Evolutionary conservation across 2,329 filamentous ascomycete species (phyloP), one percentile per base, ranked within the genome.

Genomic region (Botryosphaeria dothidea): DNA sequence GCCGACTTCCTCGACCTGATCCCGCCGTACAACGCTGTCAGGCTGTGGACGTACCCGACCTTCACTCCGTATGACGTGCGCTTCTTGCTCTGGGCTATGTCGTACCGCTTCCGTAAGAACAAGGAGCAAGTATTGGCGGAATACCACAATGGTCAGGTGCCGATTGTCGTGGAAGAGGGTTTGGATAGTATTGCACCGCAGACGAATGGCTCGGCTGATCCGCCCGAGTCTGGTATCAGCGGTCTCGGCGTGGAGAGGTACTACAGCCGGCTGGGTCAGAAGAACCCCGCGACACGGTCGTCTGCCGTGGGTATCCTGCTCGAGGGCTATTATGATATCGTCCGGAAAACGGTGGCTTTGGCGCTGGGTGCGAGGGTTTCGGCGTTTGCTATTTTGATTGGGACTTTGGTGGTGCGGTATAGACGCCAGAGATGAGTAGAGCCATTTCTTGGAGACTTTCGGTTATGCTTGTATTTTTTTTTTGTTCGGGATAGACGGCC

Each of bases 1-100:
- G 86, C 86, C 17, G 89, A 91, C 74, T 87, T 91, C 68, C 80
- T 91, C 25, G 87, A 90, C 68, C 83, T 89, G 71, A 76, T 90
- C 3, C 88, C 88, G n/a, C 87, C 88, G 1, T 80, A 85, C 67
- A 86, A 85, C 62, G 84, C 87, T 1, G 81, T 90, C 3, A 78
- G 84, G 36, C 74, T 90, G 27, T 91, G 88, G 88, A 84, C 83
- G 31, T 90, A 90, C 70, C 89, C 89, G 0, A 90, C 86, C 1
- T 90, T 91, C 71, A 89, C 88, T 0, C 81, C 85, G 1, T 81
- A 81, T 65, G 89, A 91, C 70, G 80, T 90, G 3, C 80, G 84
- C 5, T 77, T 87, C 34, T 78, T 86, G 11, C 82, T 90, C 62
- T 88, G 83, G 79, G 71, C 87, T 9, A 75, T 90, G 71, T 89